Evolutionary conservation across 2,329 filamentous ascomycete species (phyloP).

Genomic region (Epicoccum sorghinum): DNA sequence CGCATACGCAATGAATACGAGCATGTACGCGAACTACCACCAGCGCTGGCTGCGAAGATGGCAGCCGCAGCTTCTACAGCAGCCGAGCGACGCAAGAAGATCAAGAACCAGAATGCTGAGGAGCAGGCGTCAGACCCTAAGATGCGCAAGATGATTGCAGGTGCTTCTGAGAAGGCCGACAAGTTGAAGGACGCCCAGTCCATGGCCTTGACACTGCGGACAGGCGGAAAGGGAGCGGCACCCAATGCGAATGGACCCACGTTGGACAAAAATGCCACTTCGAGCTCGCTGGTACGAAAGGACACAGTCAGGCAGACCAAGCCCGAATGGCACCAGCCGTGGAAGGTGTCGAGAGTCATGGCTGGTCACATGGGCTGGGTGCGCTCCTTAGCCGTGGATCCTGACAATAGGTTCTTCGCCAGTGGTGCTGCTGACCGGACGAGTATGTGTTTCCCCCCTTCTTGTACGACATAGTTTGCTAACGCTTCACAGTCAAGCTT

Average conservation of each 20-base stretch:
- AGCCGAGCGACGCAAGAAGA: slow-evolving; percentile 68
- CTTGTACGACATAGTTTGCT: neutral
- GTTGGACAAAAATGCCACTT: slow-evolving; percentile 56
- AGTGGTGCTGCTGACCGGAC: slow-evolving; percentile 94
- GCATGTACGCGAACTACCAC: slow-evolving; percentile 76
- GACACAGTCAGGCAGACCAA: slow-evolving; percentile 71
- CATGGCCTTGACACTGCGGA: slow-evolving; percentile 63
- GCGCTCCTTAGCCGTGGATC: slow-evolving; percentile 73
- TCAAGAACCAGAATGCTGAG: slow-evolving; percentile 58
- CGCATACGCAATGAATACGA: slow-evolving; percentile 78
- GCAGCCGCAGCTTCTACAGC: slow-evolving; percentile 64
- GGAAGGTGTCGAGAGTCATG: slow-evolving; percentile 97
- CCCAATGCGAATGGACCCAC: slow-evolving; percentile 64
- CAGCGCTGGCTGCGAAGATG: slow-evolving; percentile 79
- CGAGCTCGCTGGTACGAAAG: slow-evolving; percentile 66
- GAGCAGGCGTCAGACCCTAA: slow-evolving; percentile 58
- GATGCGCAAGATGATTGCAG: slow-evolving; percentile 71
- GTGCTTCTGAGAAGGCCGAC: slow-evolving; percentile 58
- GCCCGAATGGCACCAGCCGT: slow-evolving; percentile 96
- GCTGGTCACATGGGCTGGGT: slow-evolving; percentile 98
- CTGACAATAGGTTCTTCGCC: slow-evolving; percentile 96
- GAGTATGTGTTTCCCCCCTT: neutral
- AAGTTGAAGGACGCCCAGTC: slow-evolving; percentile 56
- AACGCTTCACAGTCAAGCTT: slow-evolving; percentile 70
- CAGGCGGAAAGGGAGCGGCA: slow-evolving; percentile 53